Base-by-base conservation (phyloP, 495 filamentous ascomycete genomes). In the Aspergillus ellipticus region DNA sequence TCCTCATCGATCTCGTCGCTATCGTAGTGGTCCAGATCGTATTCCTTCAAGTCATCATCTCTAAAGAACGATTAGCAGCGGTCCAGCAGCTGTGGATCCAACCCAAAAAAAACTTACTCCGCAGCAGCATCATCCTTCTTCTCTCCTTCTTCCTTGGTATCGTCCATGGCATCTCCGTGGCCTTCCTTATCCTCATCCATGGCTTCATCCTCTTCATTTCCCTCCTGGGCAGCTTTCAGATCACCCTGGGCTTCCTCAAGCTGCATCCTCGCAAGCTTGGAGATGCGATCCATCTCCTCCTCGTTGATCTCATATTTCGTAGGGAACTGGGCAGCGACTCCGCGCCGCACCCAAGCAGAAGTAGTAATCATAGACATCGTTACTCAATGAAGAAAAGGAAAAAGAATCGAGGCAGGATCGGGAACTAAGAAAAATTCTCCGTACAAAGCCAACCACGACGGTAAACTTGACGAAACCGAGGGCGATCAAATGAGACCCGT, bases 21-120 rank as follows among this genome's bases (percentile, higher is more conserved):
- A 57, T 95, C 90, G 65, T 97, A 99, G 68, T 96, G 86, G 54
- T 97, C 95, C 43, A 99, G 76, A 66, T 99, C 84, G 68, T 96
- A 97, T 70, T 97, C 91, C 68, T 90, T 92, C 9, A 99, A 79
- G 67, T 92, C 89, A 60, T 96, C 91, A 50, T 89, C 82, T 35
- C 82, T 82, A 24, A 65, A 49, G 66, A 15, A 39, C n/a, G 4
- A n/a, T 39, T 13, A 48, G 22, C 42, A 24, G 2, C 17, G 5
- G 37, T 21, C 17, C 42, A 13, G 9, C 21, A 10, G 7, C 15
- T 2, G 22, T 5, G 8, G 13, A 29, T 20, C 13, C 22, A 33
- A 33, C 33, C 24, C 17, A 29, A 17, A 48, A 4, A 49, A 15
- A 8, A 49, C 58, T 60, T 21, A 60, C 58, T 61, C 65, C 24